These are phyloP conservation scores for Ceratocystis huliohia DNA, from an alignment of 2,329 filamentous ascomycete genomes.

Conservation along the genomic window DNA sequence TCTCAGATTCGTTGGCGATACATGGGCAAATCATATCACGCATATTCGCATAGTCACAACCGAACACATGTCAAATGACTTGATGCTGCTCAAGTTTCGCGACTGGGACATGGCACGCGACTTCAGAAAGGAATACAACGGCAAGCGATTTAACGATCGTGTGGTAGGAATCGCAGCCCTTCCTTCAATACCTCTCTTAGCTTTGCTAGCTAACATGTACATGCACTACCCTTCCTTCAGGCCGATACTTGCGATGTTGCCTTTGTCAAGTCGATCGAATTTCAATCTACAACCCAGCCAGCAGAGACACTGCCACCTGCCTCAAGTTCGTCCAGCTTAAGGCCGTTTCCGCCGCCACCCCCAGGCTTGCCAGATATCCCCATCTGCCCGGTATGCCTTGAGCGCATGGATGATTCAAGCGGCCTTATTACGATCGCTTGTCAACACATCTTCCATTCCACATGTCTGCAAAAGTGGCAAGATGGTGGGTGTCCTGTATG, in stretches of 20 bases:
- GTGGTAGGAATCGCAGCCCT: slow-evolving; percentile 45
- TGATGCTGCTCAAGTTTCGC: slow-evolving; percentile 90
- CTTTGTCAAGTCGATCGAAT: slow-evolving; percentile 83
- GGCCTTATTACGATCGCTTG: slow-evolving; percentile 91
- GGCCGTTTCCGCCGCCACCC: slow-evolving; percentile 54
- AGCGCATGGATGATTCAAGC: slow-evolving; percentile 96
- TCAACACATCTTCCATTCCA: slow-evolving; percentile 96
- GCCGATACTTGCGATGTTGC: slow-evolving; percentile 91
- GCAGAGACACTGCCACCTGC: slow-evolving; percentile 37
- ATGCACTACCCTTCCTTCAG: slow-evolving; percentile 28
- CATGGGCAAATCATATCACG: slow-evolving; percentile 72
- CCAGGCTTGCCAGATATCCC: slow-evolving; percentile 81
- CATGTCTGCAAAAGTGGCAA: slow-evolving; percentile 90
- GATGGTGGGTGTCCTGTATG: slow-evolving; percentile 90
- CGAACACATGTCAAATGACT: slow-evolving; percentile 75
- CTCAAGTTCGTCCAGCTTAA: slow-evolving; percentile 36
- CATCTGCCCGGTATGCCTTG: slow-evolving; percentile 89
- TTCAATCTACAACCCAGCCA: slow-evolving; percentile 49
- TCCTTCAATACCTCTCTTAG: background rate
- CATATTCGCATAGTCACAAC: slow-evolving; percentile 94
- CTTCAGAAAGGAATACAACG: slow-evolving; percentile 82
- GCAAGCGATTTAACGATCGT: slow-evolving; percentile 82
- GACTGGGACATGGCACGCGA: slow-evolving; percentile 58
- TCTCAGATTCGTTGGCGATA: slow-evolving; percentile 78
- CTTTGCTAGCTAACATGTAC: background rate